A percentile compares a stretch with the other conserved stretches of the same genome.
Evolutionary conservation across 331 rosid species (phyloP).

Genomic region (Prunus yedoensis): DNA sequence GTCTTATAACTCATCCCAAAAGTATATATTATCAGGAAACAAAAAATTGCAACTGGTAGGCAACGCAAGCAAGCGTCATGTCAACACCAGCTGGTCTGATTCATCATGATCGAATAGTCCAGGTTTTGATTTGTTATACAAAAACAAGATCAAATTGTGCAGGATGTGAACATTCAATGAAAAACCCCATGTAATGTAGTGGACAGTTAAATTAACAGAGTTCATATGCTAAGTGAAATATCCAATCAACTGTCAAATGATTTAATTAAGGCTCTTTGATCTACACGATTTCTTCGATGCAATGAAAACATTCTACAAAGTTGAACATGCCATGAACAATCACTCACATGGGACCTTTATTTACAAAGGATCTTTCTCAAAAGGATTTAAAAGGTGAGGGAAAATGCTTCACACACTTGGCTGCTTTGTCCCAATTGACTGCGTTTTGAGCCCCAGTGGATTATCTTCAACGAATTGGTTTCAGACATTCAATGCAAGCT

Average conservation of each 20-base stretch:
- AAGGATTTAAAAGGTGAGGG: slow-evolving; percentile 41
- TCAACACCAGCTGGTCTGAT: too few relatives aligned
- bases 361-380: slow-evolving; percentile 41
- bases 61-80: too few relatives aligned
- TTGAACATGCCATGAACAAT: slow-evolving; percentile 29
- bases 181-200: too few relatives aligned
- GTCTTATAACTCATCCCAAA: too few relatives aligned
- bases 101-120: too few relatives aligned
- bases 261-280: slow-evolving; percentile 30
- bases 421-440: slow-evolving; percentile 10
- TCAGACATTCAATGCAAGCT: slow-evolving; percentile 74
- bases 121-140: too few relatives aligned
- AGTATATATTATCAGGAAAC: too few relatives aligned
- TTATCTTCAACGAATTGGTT: slow-evolving; percentile 26
- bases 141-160: too few relatives aligned
- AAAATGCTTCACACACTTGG: slow-evolving; percentile 22
- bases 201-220: slow-evolving; percentile 4
- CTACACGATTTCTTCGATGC: slow-evolving; percentile 26
- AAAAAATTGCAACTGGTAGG: too few relatives aligned
- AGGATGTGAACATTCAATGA: too few relatives aligned
- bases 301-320: slow-evolving; percentile 33
- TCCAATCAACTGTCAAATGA: slow-evolving; percentile 20
- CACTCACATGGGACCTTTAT: slow-evolving; percentile 34
- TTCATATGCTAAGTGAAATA: background rate
- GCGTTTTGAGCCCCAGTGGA: slow-evolving; percentile 24